Conservation (phyloP, 441 rosid species). For the Corymbia citriodora region DNA sequence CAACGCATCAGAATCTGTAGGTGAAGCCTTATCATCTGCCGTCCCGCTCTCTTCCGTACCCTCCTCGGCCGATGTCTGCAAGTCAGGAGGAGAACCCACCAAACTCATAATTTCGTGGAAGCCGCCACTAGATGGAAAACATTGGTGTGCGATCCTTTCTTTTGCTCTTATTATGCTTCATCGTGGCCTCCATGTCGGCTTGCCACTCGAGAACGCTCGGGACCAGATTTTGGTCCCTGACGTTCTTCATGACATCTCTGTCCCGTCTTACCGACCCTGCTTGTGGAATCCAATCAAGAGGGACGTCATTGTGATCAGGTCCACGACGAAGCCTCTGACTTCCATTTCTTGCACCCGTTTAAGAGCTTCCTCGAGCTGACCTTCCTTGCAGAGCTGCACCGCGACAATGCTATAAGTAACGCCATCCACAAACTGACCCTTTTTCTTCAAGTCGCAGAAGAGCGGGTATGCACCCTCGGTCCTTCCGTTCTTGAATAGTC, state of each 20-base stretch:
- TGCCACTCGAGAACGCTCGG: slow-evolving; percentile 68
- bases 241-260: slow-evolving; percentile 66
- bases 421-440: slow-evolving; percentile 82
- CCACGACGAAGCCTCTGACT: slow-evolving; percentile 61
- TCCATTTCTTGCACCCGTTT: slow-evolving; percentile 78
- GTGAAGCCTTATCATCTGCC: slow-evolving; percentile 2
- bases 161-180: slow-evolving; percentile 46
- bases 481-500: slow-evolving; percentile 75
- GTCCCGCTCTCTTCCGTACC: slow-evolving; percentile 17
- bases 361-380: slow-evolving; percentile 63
- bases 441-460: slow-evolving; percentile 83
- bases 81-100: slow-evolving; percentile 18
- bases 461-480: slow-evolving; percentile 69
- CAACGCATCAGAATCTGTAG: slow-evolving; percentile 43
- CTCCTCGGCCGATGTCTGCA: not conserved
- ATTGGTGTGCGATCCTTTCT: slow-evolving; percentile 50
- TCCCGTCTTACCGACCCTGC: slow-evolving; percentile 76
- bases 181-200: slow-evolving; percentile 49
- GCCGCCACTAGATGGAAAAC: slow-evolving; percentile 59
- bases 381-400: slow-evolving; percentile 72
- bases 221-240: slow-evolving; percentile 50
- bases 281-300: slow-evolving; percentile 71
- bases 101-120: slow-evolving; percentile 34
- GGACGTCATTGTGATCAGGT: slow-evolving; percentile 75
- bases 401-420: slow-evolving; percentile 73